Base-by-base conservation (phyloP, 805 yeast genomes). In the Kazachstania psychrophila region DNA sequence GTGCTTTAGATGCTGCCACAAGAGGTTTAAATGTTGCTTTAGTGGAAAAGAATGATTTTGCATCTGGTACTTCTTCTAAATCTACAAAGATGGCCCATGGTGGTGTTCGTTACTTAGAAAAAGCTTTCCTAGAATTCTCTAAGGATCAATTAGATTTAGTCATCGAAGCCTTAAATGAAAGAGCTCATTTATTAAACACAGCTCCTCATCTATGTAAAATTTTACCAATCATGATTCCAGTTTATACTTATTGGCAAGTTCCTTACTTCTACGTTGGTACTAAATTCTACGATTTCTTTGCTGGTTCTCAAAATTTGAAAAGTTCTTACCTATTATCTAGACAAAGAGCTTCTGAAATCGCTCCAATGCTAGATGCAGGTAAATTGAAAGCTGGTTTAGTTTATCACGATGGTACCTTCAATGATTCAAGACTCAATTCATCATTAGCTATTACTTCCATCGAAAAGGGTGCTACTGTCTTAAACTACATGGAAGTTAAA, bases 61-160 rank as follows among this genome's bases (percentile, higher is more conserved):
- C 95, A 6, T 71, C 86, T 8, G 96, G 95, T 28, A 89, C 96
- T 12, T 82, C 94, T 7, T 86, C 96, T 24, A 83, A 87, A 53
- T 83, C 95, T 12, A 88, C 97, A 33, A 88, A 88, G 65, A 83
- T 88, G 78, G 95, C 95, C 30, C 97, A 88, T 58, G 97, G 97
- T 47, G 97, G 97, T 59, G 96, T 88, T 29, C 72, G 97, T 53
- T 88, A 88, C 61, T 72, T 88, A 54, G 97, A 88, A 60, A 88
- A 88, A 67, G 96, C 96, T 27, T 76, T 88, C 52, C 86, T 86
- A 74, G 87, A 86, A 65, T 70, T 88, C 36, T 87, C 94, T 40
- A 86, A 84, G 61, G 89, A 79, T 42, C 97, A 88, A 66, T 69
- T 82, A 61, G 84, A 82, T 62, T 70, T 86, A 51, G 95, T 86